Conservation (phyloP, 169 alveolate species). For the Plasmodium yoelii region DNA sequence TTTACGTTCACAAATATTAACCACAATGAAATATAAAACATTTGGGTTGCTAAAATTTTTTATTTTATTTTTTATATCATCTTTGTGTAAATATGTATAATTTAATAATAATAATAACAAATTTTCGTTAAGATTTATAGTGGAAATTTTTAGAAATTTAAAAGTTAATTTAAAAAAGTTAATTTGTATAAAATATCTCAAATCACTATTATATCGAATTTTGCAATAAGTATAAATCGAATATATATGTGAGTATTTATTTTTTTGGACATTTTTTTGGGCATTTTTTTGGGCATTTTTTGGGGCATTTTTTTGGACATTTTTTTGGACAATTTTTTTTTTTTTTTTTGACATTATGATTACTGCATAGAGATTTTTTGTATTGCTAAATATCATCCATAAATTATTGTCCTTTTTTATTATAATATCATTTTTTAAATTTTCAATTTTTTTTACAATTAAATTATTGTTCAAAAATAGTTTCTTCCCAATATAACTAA, state of each 20-base stretch:
- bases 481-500: slow-evolving; percentile 28
- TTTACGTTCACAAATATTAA: no score
- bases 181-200: slow-evolving; percentile 3
- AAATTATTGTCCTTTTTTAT: slow-evolving; percentile 8
- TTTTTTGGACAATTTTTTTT: background rate
- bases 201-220: background rate
- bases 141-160: background rate
- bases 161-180: background rate
- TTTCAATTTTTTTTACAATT: background rate
- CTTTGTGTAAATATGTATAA: no score
- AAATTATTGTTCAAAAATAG: slow-evolving; percentile 7
- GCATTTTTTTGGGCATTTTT: no score
- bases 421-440: slow-evolving; percentile 1
- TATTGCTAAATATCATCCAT: background rate
- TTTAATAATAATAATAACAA: no score
- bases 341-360: background rate
- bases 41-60: background rate
- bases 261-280: background rate
- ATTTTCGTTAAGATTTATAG: slow-evolving; percentile 10
- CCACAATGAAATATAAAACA: background rate
- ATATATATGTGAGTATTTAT: slow-evolving; percentile 12
- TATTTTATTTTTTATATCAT: slow-evolving; percentile 7
- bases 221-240: background rate
- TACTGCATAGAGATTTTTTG: slow-evolving; percentile 23
- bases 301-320: no score